These are phyloP conservation scores for Carex pumila DNA, from an alignment of 176 grass and related monocot species.

Conservation along the genomic window DNA sequence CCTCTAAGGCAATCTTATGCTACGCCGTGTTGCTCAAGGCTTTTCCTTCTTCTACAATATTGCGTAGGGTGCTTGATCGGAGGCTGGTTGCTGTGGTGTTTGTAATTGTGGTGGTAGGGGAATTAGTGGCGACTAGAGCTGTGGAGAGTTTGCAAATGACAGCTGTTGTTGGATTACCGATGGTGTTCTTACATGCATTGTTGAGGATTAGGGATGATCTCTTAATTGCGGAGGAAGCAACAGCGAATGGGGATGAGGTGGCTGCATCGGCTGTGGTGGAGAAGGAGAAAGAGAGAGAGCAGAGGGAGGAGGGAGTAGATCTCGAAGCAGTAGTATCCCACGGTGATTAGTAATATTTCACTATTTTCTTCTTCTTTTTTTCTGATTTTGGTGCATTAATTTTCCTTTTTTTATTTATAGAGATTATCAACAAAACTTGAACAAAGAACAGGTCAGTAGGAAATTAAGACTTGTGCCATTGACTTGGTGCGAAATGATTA, in stretches of 20 bases:
- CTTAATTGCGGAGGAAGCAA: constrained; percentile 19
- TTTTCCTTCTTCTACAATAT: constrained; percentile 52
- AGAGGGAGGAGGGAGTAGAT: constrained; percentile 14
- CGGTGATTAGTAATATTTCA: constrained; percentile 4
- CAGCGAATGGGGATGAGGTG: constrained; percentile 6
- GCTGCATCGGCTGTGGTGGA: constrained; percentile 31
- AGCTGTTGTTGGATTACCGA: constrained; percentile 36
- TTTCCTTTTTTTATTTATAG: background rate
- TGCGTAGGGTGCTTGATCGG: constrained; percentile 64
- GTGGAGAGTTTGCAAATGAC: constrained; percentile 47
- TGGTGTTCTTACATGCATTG: constrained; percentile 52
- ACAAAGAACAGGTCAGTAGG: background rate
- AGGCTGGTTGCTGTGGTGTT: constrained; percentile 43
- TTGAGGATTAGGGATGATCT: constrained; percentile 71
- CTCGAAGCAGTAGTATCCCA: constrained; percentile 2
- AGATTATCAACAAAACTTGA: background rate
- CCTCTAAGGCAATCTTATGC: constrained; percentile 64
- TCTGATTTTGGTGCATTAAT: background rate
- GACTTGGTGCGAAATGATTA: background rate
- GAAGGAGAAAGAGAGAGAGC: constrained; percentile 69
- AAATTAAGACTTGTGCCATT: background rate
- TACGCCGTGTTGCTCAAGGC: constrained; percentile 52
- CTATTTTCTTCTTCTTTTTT: background rate
- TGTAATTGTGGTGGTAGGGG: constrained; percentile 47
- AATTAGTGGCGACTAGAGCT: constrained; percentile 45